Percentiles rank a stretch among this genome's conserved stretches.
phyloP scores from a whole-genome alignment of 2,329 filamentous ascomycete species.

The Truncatella angustata region DNA sequence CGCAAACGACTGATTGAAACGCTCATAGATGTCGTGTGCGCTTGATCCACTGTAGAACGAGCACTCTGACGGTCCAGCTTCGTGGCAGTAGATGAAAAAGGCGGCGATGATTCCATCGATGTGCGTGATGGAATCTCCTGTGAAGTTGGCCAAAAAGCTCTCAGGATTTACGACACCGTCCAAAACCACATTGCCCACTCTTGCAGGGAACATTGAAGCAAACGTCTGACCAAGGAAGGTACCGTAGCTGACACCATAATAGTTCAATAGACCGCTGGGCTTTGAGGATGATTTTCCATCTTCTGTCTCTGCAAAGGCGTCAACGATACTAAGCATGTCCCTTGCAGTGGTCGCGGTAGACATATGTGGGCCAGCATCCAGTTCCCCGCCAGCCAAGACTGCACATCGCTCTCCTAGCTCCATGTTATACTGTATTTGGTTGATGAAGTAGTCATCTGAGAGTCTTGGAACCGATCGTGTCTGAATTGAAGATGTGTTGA shows the following conservation, averaged over 20 bases:
- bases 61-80: constrained; percentile 37
- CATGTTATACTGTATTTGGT: constrained; percentile 2
- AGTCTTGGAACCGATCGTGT: constrained; percentile 1
- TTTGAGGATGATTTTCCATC: constrained; percentile 12
- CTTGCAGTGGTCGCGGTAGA: constrained; percentile 19
- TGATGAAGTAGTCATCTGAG: constrained; percentile 3
- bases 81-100: constrained; percentile 43
- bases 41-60: constrained; percentile 32
- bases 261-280: constrained; percentile 30
- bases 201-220: constrained; percentile 36
- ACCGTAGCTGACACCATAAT: constrained; percentile 45
- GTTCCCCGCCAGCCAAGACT: neutral
- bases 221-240: constrained; percentile 40
- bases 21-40: constrained; percentile 30
- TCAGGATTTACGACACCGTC: constrained; percentile 44
- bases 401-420: constrained; percentile 6
- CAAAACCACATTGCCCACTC: constrained; percentile 34
- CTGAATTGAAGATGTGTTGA: neutral
- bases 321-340: constrained; percentile 22
- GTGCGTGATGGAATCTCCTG: constrained; percentile 38
- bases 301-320: constrained; percentile 10
- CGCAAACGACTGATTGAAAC: constrained; percentile 17
- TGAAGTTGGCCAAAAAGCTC: constrained; percentile 32
- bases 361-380: constrained; percentile 14
- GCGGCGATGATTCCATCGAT: constrained; percentile 38